Evolutionary conservation across 371 early-diverging fungal genomes (phyloP).

Genomic region (Entomophthora muscae): DNA sequence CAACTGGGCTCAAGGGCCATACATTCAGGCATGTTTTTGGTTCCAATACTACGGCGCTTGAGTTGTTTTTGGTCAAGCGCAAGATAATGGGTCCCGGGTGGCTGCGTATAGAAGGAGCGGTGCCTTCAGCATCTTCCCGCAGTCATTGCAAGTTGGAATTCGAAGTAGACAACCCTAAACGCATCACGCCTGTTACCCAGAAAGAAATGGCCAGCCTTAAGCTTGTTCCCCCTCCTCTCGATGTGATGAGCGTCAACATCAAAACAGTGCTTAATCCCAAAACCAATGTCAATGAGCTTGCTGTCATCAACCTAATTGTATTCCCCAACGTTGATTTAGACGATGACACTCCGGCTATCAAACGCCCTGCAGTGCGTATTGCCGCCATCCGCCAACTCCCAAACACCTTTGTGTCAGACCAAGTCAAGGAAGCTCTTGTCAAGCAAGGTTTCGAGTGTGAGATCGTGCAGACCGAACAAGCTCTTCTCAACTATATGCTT

Average conservation of each 20-base stretch:
- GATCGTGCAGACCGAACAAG: slow-evolving; percentile 30
- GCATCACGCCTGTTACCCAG: slow-evolving; percentile 34
- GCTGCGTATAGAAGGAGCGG: slow-evolving; percentile 36
- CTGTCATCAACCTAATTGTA: slow-evolving; percentile 14
- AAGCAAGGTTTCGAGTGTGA: slow-evolving; percentile 26
- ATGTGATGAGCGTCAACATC: slow-evolving; percentile 65
- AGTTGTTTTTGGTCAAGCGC: slow-evolving; percentile 78
- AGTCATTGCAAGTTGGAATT: slow-evolving; percentile 56
- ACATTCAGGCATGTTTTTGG: slow-evolving; percentile 86
- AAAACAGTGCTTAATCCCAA: slow-evolving; percentile 64
- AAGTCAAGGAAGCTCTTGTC: slow-evolving; percentile 26
- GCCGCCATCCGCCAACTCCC: slow-evolving; percentile 34
- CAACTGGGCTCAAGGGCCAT: slow-evolving; percentile 43
- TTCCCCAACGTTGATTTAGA: slow-evolving; percentile 18
- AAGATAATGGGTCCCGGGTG: slow-evolving; percentile 96
- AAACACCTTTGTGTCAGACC: slow-evolving; percentile 35
- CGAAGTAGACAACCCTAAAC: slow-evolving; percentile 48
- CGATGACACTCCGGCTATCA: slow-evolving; percentile 22
- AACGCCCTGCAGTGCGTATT: slow-evolving; percentile 32
- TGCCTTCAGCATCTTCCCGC: neutral
- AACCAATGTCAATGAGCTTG: slow-evolving; percentile 74
- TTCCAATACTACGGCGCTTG: slow-evolving; percentile 70
- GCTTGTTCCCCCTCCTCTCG: slow-evolving; percentile 52
- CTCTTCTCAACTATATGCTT: slow-evolving; percentile 42
- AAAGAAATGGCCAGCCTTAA: slow-evolving; percentile 18